Percentiles rank a stretch among this genome's conserved stretches.
Evolutionary conservation across 2,329 filamentous ascomycete genomes (phyloP).

Genomic region (Elsinoe ampelina): DNA sequence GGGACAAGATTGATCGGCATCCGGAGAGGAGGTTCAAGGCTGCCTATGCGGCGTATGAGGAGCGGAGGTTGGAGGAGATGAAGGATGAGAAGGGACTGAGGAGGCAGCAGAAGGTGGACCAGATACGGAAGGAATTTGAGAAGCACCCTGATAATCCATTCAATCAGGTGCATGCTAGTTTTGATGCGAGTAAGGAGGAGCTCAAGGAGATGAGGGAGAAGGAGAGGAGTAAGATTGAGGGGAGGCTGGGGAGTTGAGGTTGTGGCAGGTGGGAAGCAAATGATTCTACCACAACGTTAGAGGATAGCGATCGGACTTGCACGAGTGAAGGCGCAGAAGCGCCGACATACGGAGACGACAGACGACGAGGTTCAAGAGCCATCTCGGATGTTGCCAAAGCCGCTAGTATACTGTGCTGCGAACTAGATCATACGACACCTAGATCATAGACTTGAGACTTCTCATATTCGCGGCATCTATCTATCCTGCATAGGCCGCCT

Average conservation of each 20-base stretch:
- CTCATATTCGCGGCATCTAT: conserved; percentile 1
- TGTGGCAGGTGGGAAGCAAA: no score
- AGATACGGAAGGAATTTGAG: conserved; percentile 85
- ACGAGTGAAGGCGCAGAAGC: neutral
- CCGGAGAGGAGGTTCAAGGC: conserved; percentile 82
- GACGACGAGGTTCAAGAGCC: no score
- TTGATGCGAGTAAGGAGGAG: conserved; percentile 73
- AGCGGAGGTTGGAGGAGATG: conserved; percentile 73
- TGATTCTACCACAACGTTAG: no score
- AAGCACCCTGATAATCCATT: conserved; percentile 92
- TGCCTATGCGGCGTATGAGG: conserved; percentile 74
- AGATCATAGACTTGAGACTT: conserved; percentile 3
- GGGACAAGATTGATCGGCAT: conserved; percentile 72
- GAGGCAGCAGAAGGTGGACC: conserved; percentile 73
- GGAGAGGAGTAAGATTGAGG: conserved; percentile 68
- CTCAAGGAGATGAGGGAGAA: conserved; percentile 53
- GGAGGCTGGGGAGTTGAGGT: conserved; percentile 43
- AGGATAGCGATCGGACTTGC: no score
- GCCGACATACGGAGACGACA: no score
- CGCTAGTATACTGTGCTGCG: no score
- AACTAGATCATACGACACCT: neutral
- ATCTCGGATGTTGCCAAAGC: no score
- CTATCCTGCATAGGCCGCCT: conserved; percentile 7
- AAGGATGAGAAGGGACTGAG: conserved; percentile 73
- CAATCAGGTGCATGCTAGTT: conserved; percentile 63